Evolutionary conservation across 495 filamentous ascomycete species (phyloP).

Genomic region (Tirmania nivea): DNA sequence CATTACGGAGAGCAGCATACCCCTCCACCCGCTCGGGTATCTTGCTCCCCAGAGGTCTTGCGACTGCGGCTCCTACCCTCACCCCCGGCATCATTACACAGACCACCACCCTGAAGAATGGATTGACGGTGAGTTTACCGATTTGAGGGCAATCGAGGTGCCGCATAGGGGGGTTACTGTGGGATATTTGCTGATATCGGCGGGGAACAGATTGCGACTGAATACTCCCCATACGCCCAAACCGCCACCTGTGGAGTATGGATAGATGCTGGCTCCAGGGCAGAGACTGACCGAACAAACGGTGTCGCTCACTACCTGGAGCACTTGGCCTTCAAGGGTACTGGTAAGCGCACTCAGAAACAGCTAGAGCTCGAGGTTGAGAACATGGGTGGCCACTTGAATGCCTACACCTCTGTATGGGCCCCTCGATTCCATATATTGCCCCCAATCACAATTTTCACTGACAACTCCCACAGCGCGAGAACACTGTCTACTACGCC

Average conservation of each 20-base stretch:
- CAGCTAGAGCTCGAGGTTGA: constrained; percentile 98
- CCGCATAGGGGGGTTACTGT: neutral
- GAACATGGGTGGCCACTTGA: constrained; percentile 98
- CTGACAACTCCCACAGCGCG: constrained; percentile 37
- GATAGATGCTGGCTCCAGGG: constrained; percentile 96
- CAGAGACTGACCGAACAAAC: constrained; percentile 96
- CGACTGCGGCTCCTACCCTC: constrained; percentile 7
- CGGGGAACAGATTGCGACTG: constrained; percentile 62
- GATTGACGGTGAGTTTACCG: constrained; percentile 62
- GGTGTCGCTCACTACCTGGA: constrained; percentile 98
- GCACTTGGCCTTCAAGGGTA: constrained; percentile 99
- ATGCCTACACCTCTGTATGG: constrained; percentile 96
- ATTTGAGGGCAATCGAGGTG: neutral
- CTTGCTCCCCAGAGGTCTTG: constrained; percentile 14
- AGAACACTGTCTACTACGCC: constrained; percentile 99
- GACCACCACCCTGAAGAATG: constrained; percentile 89
- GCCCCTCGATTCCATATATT: constrained; percentile 6
- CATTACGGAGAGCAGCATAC: constrained; percentile 9
- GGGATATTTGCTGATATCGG: neutral
- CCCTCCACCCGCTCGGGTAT: constrained; percentile 1
- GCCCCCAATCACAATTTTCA: neutral
- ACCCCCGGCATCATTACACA: constrained; percentile 47
- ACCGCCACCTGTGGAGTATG: constrained; percentile 96
- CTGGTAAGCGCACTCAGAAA: constrained; percentile 73
- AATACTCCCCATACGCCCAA: constrained; percentile 95